Evolutionary conservation across 768 basidiomycete genomes (phyloP).

Genomic region (Naganishia onofrii): DNA sequence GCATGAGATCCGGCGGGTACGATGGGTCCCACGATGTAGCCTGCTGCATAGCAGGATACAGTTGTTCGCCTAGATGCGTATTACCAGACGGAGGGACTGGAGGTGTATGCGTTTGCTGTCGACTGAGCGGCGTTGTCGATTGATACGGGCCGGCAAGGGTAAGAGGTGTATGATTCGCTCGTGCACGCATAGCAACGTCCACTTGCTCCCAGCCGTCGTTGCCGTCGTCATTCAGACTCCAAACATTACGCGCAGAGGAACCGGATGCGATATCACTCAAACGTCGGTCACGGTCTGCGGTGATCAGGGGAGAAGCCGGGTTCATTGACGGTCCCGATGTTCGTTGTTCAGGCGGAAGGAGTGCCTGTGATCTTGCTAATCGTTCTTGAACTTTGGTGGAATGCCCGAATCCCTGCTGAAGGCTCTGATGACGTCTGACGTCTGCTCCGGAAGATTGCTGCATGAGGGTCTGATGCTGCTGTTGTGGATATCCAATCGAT

Average conservation of each 20-base stretch:
- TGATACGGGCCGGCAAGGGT: not conserved
- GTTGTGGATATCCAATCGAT: not conserved
- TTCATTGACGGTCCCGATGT: not conserved
- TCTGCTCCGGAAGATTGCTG: not conserved
- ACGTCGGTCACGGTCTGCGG: not conserved
- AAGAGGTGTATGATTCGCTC: not conserved
- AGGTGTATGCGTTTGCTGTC: constrained; percentile 14
- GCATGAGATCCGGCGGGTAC: not conserved
- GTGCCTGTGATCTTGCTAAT: constrained; percentile 29
- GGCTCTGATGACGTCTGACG: constrained; percentile 28
- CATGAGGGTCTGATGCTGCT: not conserved
- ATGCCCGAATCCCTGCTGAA: constrained; percentile 30
- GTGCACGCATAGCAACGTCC: constrained; percentile 14
- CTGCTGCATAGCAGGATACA: not conserved
- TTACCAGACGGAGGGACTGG: not conserved
- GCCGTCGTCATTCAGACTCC: not conserved
- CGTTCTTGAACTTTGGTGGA: constrained; percentile 27
- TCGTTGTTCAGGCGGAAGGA: constrained; percentile 30
- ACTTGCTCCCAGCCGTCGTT: constrained; percentile 15
- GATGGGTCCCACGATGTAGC: not conserved
- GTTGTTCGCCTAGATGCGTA: not conserved
- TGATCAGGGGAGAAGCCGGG: not conserved
- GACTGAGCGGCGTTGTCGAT: not conserved
- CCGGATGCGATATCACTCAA: not conserved
- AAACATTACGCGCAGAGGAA: not conserved